Conservation (phyloP, 129 eudicot species). For the Pulicaria dysenterica region DNA sequence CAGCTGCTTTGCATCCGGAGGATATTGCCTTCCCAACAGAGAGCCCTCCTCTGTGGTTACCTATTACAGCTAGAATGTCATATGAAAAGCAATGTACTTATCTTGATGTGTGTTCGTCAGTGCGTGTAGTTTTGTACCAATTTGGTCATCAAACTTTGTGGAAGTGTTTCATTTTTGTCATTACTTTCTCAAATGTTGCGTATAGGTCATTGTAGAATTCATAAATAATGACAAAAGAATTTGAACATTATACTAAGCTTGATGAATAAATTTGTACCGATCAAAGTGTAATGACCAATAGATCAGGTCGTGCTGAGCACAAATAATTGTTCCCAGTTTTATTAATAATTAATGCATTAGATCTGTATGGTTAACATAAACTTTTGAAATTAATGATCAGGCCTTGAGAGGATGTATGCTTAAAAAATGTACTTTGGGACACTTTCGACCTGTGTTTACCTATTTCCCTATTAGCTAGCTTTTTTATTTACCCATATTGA, state of each 20-base stretch:
- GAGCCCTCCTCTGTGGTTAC: slow-evolving; percentile 93
- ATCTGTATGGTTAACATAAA: not conserved
- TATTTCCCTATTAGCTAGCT: not conserved
- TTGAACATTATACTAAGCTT: not conserved
- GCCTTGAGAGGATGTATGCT: not conserved
- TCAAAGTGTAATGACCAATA: not conserved
- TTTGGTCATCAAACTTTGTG: not conserved
- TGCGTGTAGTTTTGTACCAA: not conserved
- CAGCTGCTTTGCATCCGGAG: slow-evolving; percentile 92
- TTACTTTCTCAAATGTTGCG: not conserved
- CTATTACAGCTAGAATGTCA: slow-evolving; percentile 35
- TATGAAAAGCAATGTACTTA: not conserved
- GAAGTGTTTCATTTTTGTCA: not conserved
- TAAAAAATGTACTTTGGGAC: not conserved
- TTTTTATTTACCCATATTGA: not conserved
- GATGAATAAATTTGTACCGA: not conserved
- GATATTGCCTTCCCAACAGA: slow-evolving; percentile 95
- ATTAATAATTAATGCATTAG: not conserved
- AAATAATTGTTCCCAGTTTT: not conserved
- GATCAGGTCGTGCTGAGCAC: slow-evolving; percentile 1
- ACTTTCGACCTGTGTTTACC: not conserved
- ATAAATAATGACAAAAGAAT: not conserved
- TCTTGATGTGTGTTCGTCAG: not conserved
- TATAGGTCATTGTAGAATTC: not conserved
- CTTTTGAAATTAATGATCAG: not conserved